Evolutionary conservation across 306 rosid genomes (phyloP), one percentile per base, ranked within the genome.

Genomic region (Bauhinia variegata): DNA sequence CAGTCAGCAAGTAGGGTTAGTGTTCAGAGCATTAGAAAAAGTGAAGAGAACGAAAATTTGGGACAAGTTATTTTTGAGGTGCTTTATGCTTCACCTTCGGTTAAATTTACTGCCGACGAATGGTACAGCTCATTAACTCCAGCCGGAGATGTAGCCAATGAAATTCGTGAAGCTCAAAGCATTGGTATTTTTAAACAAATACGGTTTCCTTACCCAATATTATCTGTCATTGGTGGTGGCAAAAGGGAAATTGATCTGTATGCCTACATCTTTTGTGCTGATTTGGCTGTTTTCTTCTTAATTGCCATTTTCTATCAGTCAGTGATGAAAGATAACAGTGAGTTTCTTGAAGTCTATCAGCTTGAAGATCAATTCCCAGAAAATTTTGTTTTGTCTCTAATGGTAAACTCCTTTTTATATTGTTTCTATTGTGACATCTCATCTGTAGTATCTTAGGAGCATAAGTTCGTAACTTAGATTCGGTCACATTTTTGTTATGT

Each of bases 341-440:
- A 92, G 47, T 85, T 92, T 76, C 95, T 92, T 41, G 97, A 87
- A 11, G 96, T 92, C 67, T 88, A 73, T 80, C 96, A 83, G 82
- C 92, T 89, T 70, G 96, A 89, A 80, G 97, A 92, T 84, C 97
- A 92, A 65, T 92, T 92, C 80, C 97, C 97, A 4, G 92, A 80
- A 63, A 91, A 92, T 81, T 92, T 87, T 63, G 92, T 92, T 14
- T 74, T 68, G 52, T 79, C 87, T 79, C 76, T 92, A 70, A 89
- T 92, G 97, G 97, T 85, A 76, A 83, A 87, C 7, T n/a, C 18
- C 6, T 6, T 28, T 58, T 11, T 53, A 23, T 60, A 53, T 67
- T 44, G 13, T 36, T 4, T 18, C n/a, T 12, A 15, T 6, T 67
- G 18, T 17, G 37, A 60, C 72, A 49, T 30, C 64, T 54, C 54